Evolutionary conservation across 164 flowering plant species (phyloP).

Genomic region (Vitis riparia): DNA sequence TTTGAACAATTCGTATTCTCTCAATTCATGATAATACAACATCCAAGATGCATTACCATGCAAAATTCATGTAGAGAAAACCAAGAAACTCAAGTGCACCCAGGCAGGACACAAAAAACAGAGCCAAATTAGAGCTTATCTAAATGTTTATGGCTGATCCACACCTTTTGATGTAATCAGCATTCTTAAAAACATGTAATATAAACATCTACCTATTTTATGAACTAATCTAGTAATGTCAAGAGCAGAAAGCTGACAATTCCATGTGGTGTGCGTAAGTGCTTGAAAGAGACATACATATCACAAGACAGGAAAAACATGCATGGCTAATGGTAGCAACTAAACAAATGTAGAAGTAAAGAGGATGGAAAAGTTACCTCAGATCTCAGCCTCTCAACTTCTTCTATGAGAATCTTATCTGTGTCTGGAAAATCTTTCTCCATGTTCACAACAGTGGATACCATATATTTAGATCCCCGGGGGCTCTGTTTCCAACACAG

Average conservation of each 20-base stretch:
- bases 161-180: not conserved
- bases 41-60: too few species aligned
- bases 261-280: not conserved
- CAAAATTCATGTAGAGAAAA: too few species aligned
- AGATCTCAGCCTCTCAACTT: constrained; percentile 42
- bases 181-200: not conserved
- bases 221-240: not conserved
- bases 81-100: too few species aligned
- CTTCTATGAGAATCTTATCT: constrained; percentile 40
- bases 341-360: constrained; percentile 1
- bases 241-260: not conserved
- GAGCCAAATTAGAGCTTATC: too few species aligned
- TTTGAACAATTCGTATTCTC: too few species aligned
- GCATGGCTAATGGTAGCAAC: not conserved
- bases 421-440: constrained; percentile 22
- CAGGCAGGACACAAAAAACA: too few species aligned
- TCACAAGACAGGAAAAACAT: not conserved
- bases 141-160: not conserved
- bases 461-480: constrained; percentile 11
- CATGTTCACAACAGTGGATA: not conserved
- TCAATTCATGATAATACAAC: too few species aligned
- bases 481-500: constrained; percentile 5
- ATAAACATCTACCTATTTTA: not conserved
- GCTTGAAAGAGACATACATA: not conserved
- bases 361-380: constrained; percentile 37